These are phyloP conservation scores for Bocquillonia castaneifolia DNA, from an alignment of 441 rosid genomes.

Conservation along the genomic window DNA sequence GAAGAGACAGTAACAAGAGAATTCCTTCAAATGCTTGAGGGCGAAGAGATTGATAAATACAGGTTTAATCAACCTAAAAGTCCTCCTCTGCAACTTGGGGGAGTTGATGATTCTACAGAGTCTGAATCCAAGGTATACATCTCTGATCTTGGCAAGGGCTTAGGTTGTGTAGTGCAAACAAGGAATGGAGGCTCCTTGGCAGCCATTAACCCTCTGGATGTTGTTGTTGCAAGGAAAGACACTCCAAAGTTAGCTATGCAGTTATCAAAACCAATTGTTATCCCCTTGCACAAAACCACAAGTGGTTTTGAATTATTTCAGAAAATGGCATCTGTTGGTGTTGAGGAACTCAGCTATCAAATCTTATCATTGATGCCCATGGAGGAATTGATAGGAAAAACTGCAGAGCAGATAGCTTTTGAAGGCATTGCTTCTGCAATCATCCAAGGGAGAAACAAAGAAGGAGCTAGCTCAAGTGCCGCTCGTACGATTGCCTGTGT, in stretches of 20 bases:
- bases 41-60: conserved; percentile 39
- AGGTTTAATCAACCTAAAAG: conserved; percentile 38
- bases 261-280: conserved; percentile 67
- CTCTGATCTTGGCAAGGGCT: conserved; percentile 80
- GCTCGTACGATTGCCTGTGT: conserved; percentile 76
- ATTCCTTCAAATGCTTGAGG: conserved; percentile 81
- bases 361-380: conserved; percentile 58
- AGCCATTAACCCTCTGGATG: conserved; percentile 71
- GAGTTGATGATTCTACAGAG: conserved; percentile 37
- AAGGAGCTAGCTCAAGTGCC: conserved; percentile 79
- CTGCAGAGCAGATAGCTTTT: conserved; percentile 91
- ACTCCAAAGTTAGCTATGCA: conserved; percentile 87
- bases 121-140: conserved; percentile 51
- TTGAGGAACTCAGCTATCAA: conserved; percentile 55
- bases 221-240: conserved; percentile 56
- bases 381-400: conserved; percentile 79
- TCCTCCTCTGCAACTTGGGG: conserved; percentile 50
- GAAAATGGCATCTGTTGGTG: conserved; percentile 51
- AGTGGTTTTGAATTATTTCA: conserved; percentile 74
- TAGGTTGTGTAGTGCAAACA: conserved; percentile 83
- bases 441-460: conserved; percentile 86
- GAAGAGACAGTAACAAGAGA: conserved; percentile 82
- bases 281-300: conserved; percentile 30
- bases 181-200: conserved; percentile 84
- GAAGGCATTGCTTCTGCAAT: conserved; percentile 92